Evolutionary conservation across 73 alveolate genomes (phyloP).

Genomic region (Paramecium caudatum): DNA sequence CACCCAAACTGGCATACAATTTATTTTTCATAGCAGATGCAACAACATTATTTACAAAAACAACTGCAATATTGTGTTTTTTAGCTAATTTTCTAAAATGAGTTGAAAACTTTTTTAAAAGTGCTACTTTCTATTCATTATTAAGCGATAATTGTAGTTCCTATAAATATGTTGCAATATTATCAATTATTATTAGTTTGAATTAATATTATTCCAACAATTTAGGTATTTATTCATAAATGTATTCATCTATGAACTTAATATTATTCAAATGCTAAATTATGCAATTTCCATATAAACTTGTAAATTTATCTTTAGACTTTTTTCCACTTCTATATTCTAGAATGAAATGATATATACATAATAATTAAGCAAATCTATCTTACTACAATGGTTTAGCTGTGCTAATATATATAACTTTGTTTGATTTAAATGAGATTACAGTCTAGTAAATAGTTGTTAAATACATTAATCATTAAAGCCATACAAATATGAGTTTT

Average conservation of each 20-base stretch:
- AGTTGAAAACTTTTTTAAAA: background rate
- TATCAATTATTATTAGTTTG: constrained; percentile 41
- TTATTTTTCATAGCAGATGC: background rate
- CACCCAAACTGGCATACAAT: background rate
- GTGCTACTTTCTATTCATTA: background rate
- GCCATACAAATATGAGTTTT: constrained; percentile 40
- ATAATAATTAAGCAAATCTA: constrained; percentile 11
- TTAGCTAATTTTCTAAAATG: background rate
- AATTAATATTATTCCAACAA: constrained; percentile 34
- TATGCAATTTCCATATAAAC: constrained; percentile 5
- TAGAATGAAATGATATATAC: background rate
- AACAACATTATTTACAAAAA: constrained; percentile 22
- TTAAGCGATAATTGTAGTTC: background rate
- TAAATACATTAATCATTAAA: background rate
- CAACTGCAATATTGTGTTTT: background rate
- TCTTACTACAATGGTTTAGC: constrained; percentile 16
- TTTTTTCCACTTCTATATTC: constrained; percentile 44
- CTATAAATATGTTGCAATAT: constrained; percentile 31
- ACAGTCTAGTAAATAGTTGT: background rate
- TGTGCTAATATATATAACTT: constrained; percentile 31
- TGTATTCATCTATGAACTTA: constrained; percentile 27
- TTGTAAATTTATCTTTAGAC: constrained; percentile 45
- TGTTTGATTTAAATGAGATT: background rate
- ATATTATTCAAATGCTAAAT: constrained; percentile 3
- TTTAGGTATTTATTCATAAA: background rate